phyloP scores from a whole-genome alignment of 768 basidiomycete genomes.

The Amanita jacksonii region DNA sequence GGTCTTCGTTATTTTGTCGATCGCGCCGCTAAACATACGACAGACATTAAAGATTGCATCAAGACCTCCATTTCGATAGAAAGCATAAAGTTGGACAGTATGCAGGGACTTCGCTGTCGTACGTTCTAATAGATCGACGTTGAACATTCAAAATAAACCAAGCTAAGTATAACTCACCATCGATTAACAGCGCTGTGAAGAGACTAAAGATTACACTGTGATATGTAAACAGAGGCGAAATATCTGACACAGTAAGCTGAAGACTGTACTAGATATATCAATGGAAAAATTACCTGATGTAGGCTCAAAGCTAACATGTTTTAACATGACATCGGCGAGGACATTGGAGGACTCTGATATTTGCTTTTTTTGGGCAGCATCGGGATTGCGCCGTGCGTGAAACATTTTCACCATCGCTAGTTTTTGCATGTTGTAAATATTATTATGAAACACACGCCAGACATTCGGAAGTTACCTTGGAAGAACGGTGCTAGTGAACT shows the following conservation, averaged over 20 bases:
- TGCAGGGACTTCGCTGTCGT: slow-evolving; percentile 66
- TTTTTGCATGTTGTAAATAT: neutral
- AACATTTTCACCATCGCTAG: slow-evolving; percentile 83
- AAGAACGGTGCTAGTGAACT: slow-evolving; percentile 73
- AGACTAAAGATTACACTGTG: slow-evolving; percentile 39
- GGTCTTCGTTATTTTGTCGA: slow-evolving; percentile 41
- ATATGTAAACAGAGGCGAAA: slow-evolving; percentile 29
- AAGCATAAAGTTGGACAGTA: slow-evolving; percentile 70
- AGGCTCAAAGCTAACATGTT: slow-evolving; percentile 47
- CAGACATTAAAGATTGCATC: slow-evolving; percentile 55
- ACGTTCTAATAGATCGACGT: slow-evolving; percentile 45
- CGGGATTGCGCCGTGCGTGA: slow-evolving; percentile 69
- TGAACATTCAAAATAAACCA: slow-evolving; percentile 5
- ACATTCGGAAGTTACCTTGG: slow-evolving; percentile 47
- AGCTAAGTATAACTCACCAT: slow-evolving; percentile 26
- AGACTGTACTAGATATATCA: neutral
- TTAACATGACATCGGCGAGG: slow-evolving; percentile 63
- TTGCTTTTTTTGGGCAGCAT: slow-evolving; percentile 67
- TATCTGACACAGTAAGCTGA: slow-evolving; percentile 13
- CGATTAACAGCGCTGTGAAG: slow-evolving; percentile 35
- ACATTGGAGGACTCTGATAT: slow-evolving; percentile 58
- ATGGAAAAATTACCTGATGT: slow-evolving; percentile 32
- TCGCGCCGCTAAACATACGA: slow-evolving; percentile 41
- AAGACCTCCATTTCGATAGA: slow-evolving; percentile 65
- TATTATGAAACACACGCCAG: too few relatives aligned